Evolutionary conservation across 148 eudicot species (phyloP).

Genomic region (Vaccinium myrtillus): DNA sequence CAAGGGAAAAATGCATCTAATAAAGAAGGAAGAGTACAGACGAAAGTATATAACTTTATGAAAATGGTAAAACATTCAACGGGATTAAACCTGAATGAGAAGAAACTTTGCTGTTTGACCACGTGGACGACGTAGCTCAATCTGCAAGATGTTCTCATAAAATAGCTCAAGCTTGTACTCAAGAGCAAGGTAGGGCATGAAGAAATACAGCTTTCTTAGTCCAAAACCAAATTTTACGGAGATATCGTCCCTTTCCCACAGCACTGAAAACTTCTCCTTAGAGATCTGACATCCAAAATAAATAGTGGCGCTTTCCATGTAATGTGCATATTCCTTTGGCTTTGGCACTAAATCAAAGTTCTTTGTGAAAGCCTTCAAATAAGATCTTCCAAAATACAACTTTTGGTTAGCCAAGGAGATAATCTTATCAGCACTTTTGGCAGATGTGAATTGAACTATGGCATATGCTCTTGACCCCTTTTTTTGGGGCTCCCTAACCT

Average conservation of each 20-base stretch:
- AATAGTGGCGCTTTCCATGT: conserved; percentile 16
- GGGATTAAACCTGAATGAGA: conserved; percentile 48
- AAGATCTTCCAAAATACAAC: conserved; percentile 37
- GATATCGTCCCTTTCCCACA: conserved; percentile 15
- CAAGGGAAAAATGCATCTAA: background rate
- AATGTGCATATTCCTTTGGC: conserved; percentile 19
- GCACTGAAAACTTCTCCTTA: conserved; percentile 23
- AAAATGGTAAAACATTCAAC: background rate
- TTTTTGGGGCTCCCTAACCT: conserved; percentile 33
- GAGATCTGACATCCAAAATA: conserved; percentile 24
- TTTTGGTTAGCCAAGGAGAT: conserved; percentile 23
- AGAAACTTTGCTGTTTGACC: conserved; percentile 35
- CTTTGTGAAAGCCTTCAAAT: conserved; percentile 26
- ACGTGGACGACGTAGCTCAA: conserved; percentile 41
- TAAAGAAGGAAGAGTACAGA: conserved; percentile 5
- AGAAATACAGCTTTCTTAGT: conserved; percentile 26
- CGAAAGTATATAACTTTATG: background rate
- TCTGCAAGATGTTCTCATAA: conserved; percentile 60
- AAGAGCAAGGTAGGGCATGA: conserved; percentile 6
- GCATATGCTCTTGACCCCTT: conserved; percentile 33
- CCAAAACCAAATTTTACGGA: conserved; percentile 27
- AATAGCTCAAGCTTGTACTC: conserved; percentile 29
- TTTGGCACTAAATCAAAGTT: conserved; percentile 14
- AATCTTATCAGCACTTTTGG: conserved; percentile 24
- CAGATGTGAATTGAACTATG: conserved; percentile 37